Evolutionary conservation across 306 rosid species (phyloP), one percentile per base, ranked within the genome.

Genomic region (Alnus rubra): DNA sequence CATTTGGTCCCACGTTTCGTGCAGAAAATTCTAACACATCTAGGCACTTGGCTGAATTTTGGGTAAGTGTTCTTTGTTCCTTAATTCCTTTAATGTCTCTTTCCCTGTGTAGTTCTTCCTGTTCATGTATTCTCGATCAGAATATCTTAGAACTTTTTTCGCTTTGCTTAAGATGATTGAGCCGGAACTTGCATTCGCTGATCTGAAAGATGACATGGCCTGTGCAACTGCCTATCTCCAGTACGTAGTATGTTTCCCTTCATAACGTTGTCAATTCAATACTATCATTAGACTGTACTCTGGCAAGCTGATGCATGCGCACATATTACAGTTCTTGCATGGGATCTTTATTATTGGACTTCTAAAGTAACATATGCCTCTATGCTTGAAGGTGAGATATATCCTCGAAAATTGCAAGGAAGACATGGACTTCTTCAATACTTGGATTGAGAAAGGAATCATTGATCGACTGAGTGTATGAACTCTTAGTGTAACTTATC

Each of bases 181-280:
- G 70, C 97, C 98, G 0, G 98, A 95, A 88, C 98, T 95, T 81
- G 97, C 98, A 68, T 95, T 95, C 85, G 98, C 98, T 81, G 98
- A 95, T 86, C 93, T 95, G 65, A 77, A 91, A 70, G 98, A 95
- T 69, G 98, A 95, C 89, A 92, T 92, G 97, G 93, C 98, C 77
- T 95, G 97, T 84, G 98, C 98, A 79, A 87, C 98, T 88, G 94
- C 98, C 82, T 95, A 92, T 92, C 97, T 92, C 82, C 97, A 92
- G 92, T 95, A 87, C 10, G 98, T 95, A 86, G 98, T 95, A 95
- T 75, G 98, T 88, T 86, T 73, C 83, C 85, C 82, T 83, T 78
- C 84, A 72, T 75, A 71, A 47, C 85, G 67, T 64, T 77, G 71
- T 64, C 60, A 64, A 83, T 67, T 89, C 53, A 45, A 30, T 62